Evolutionary conservation across 1,284 basidiomycete species (phyloP), one percentile per base, ranked within the genome.

Genomic region (Gomphus sp.): DNA sequence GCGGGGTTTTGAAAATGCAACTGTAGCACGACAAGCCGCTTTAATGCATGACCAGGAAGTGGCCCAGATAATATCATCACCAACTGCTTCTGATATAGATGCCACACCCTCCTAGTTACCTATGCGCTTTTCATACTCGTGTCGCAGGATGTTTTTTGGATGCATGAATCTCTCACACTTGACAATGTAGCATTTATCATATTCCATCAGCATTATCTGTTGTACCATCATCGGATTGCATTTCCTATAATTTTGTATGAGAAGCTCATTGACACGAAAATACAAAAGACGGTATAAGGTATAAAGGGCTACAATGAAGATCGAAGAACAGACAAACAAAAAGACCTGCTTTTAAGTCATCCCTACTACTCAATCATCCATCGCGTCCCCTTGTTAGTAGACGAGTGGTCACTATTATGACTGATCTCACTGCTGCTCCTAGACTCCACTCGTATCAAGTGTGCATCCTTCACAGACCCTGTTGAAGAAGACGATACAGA

Each of bases 11-110:
- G 79, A 80, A 58, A 70, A 72, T 50, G 78, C 79, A 1, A 73
- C 74, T n/a, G 79, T 80, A 60, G 78, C 79, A 22, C 77, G 79
- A 37, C 80, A 81, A 63, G 80, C 80, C 22, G 76, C 78, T 39
- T 78, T 80, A 56, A 68, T 80, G 9, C 79, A 82, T 60, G 83
- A 82, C 68, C 80, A 80, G 65, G 81, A 86, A 65, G 74, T 62
- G 4, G 61, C 61, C 9, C 45, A 51, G 28, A 57, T 60, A 33
- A 31, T 43, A 3, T 51, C 34, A 51, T 58, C 61, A 12, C 58
- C 60, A 49, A 51, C 57, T 16, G 54, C 52, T 25, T 55, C 53
- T 31, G 56, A 54, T 16, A n/a, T 50, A 50, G 49, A 50, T 9
- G 9, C 10, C 16, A 33, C 31, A 6, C 33, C 52, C n/a, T 43